Conservation (phyloP, 225 moss, liverwort and hornwort species). For the Anthoceros angustus region DNA sequence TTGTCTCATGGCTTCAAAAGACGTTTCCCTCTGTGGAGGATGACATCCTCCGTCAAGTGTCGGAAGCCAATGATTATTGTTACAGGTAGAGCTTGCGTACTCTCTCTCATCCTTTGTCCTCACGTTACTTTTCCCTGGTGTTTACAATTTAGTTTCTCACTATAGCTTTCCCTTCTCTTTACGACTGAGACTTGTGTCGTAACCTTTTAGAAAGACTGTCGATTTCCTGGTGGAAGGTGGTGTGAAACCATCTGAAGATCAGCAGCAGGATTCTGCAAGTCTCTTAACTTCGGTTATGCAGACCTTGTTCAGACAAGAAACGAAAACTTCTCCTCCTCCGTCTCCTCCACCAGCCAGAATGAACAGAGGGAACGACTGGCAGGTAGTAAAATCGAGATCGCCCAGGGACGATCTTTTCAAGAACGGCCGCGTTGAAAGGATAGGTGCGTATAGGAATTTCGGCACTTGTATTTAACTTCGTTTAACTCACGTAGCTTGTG, state of each 20-base stretch:
- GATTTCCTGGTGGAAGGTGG: conserved; percentile 21
- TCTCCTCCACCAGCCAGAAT: neutral
- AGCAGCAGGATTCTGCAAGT: conserved; percentile 6
- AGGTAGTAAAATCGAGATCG: neutral
- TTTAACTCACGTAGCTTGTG: neutral
- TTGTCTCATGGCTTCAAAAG: conserved; percentile 18
- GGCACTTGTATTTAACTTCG: no score
- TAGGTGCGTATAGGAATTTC: no score
- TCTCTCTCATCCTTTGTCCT: neutral
- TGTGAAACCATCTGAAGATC: conserved; percentile 10
- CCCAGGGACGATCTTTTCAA: neutral
- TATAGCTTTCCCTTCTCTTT: no score
- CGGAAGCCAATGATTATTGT: conserved; percentile 18
- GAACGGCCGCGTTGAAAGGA: no score
- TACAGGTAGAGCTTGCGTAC: conserved; percentile 11
- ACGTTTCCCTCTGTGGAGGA: conserved; percentile 17
- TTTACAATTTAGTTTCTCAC: no score
- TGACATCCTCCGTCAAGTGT: conserved; percentile 14
- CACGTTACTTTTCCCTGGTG: neutral
- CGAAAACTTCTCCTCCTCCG: neutral
- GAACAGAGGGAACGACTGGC: neutral
- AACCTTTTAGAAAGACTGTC: conserved; percentile 10
- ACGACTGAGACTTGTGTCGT: neutral
- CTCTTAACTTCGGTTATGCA: conserved; percentile 16
- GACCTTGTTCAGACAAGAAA: conserved; percentile 14